A percentile compares a stretch with the other conserved stretches of the same genome.
Evolutionary conservation across 768 basidiomycete species (phyloP).

Genomic region (Mycena indigotica): DNA sequence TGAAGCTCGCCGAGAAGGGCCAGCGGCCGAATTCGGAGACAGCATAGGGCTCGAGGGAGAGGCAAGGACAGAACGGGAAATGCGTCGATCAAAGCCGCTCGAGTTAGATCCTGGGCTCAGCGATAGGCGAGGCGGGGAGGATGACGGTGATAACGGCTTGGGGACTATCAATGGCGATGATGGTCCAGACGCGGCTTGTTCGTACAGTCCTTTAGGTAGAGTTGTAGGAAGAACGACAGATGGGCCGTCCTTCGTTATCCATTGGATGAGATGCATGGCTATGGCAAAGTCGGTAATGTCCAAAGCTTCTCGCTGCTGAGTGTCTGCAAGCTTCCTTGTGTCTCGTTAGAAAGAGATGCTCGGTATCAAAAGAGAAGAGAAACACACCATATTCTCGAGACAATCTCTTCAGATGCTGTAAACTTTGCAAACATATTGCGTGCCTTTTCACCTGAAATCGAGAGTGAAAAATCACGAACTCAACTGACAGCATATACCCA

Average conservation of each 20-base stretch:
- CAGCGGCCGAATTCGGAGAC: background rate
- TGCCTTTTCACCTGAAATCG: constrained; percentile 46
- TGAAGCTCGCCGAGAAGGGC: background rate
- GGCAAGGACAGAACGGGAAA: background rate
- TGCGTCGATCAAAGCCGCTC: background rate
- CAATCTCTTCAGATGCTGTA: constrained; percentile 46
- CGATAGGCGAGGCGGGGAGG: background rate
- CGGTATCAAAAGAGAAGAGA: background rate
- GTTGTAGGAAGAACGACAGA: constrained; percentile 39
- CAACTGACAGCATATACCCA: constrained; percentile 26
- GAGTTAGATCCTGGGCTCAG: background rate
- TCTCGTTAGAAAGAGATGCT: background rate
- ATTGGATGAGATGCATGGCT: constrained; percentile 62
- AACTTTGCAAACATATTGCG: constrained; percentile 57
- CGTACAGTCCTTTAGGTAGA: constrained; percentile 50
- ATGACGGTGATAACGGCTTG: background rate
- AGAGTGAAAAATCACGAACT: no score
- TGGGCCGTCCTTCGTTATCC: constrained; percentile 44
- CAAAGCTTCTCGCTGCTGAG: constrained; percentile 51
- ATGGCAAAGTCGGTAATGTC: constrained; percentile 59
- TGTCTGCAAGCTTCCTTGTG: constrained; percentile 56
- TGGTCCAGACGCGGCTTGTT: constrained; percentile 36
- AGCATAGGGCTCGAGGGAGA: background rate
- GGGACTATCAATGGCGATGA: constrained; percentile 1
- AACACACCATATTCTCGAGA: constrained; percentile 52